A percentile compares a stretch with the other conserved stretches of the same genome.
Evolutionary conservation across 2,329 filamentous ascomycete genomes (phyloP).

Genomic region (Neonectria ditissima): DNA sequence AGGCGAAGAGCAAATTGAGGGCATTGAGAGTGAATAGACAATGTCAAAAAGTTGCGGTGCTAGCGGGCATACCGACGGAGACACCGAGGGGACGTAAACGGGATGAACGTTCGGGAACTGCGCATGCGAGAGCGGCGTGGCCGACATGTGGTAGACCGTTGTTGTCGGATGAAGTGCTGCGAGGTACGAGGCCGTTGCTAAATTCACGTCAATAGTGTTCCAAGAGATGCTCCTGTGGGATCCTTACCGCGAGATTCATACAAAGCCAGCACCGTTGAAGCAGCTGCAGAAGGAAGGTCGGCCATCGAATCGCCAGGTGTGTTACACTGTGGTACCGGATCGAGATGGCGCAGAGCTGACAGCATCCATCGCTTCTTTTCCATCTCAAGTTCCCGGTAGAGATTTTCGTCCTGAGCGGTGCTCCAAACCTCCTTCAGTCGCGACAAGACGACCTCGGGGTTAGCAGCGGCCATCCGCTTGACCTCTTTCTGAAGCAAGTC

Average conservation of each 20-base stretch:
- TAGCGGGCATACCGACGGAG: constrained; percentile 52
- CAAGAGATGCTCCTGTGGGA: not conserved
- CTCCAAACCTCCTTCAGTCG: constrained; percentile 59
- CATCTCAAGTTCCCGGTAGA: constrained; percentile 54
- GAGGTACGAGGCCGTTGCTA: constrained; percentile 63
- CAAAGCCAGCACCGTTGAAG: constrained; percentile 58
- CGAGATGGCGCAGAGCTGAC: constrained; percentile 64
- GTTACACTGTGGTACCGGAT: constrained; percentile 46
- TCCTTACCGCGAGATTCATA: constrained; percentile 63
- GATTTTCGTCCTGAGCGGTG: constrained; percentile 22
- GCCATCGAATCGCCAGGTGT: not conserved
- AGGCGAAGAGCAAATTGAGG: constrained; percentile 66
- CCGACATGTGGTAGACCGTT: constrained; percentile 61
- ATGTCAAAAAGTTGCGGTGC: constrained; percentile 59
- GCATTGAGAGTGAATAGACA: constrained; percentile 66
- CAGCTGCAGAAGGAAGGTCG: not conserved
- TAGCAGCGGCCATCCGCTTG: constrained; percentile 36
- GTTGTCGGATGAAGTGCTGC: constrained; percentile 56
- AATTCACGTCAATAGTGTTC: not conserved
- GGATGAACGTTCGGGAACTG: constrained; percentile 56
- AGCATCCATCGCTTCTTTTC: constrained; percentile 72
- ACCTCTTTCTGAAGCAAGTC: constrained; percentile 31
- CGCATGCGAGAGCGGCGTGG: constrained; percentile 52
- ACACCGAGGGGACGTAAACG: constrained; percentile 53
- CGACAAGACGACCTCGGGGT: constrained; percentile 59